A percentile compares a stretch with the other conserved stretches of the same genome.
Evolutionary conservation across 139 green algal species (phyloP).

Genomic region (Raphidocelis subcapitata): DNA sequence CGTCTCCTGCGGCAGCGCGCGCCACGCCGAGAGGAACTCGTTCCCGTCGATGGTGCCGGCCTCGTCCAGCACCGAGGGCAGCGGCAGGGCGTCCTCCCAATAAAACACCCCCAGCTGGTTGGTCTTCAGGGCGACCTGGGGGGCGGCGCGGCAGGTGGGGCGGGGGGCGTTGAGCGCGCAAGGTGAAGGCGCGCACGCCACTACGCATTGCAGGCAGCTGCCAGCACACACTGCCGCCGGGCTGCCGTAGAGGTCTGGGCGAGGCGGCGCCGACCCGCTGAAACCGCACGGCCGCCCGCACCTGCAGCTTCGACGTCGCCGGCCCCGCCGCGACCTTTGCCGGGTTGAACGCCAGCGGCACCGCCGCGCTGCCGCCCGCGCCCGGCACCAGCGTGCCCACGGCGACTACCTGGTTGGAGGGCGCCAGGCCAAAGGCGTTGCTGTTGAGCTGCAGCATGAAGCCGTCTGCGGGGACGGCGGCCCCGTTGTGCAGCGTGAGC

Average conservation of each 20-base stretch:
- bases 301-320: slow-evolving; percentile 9
- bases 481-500: slow-evolving; percentile 73
- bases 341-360: slow-evolving; percentile 54
- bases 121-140: slow-evolving; percentile 82
- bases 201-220: too few relatives aligned
- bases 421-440: slow-evolving; percentile 85
- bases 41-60: slow-evolving; percentile 43
- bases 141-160: too few relatives aligned
- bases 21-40: slow-evolving; percentile 56
- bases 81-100: slow-evolving; percentile 70
- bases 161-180: too few relatives aligned
- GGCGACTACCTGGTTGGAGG: slow-evolving; percentile 48
- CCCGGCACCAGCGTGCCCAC: slow-evolving; percentile 47
- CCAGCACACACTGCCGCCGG: too few relatives aligned
- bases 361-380: slow-evolving; percentile 1
- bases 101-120: slow-evolving; percentile 90
- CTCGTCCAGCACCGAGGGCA: slow-evolving; percentile 66
- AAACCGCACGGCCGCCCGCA: neutral
- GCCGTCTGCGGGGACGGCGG: slow-evolving; percentile 61
- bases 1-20: slow-evolving; percentile 37
- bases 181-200: too few relatives aligned
- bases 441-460: slow-evolving; percentile 97
- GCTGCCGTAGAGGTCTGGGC: too few relatives aligned
- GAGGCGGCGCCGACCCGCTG: too few relatives aligned
- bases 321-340: slow-evolving; percentile 41